Evolutionary conservation across 2,329 filamentous ascomycete genomes (phyloP).

Genomic region (Epichloe elymi): DNA sequence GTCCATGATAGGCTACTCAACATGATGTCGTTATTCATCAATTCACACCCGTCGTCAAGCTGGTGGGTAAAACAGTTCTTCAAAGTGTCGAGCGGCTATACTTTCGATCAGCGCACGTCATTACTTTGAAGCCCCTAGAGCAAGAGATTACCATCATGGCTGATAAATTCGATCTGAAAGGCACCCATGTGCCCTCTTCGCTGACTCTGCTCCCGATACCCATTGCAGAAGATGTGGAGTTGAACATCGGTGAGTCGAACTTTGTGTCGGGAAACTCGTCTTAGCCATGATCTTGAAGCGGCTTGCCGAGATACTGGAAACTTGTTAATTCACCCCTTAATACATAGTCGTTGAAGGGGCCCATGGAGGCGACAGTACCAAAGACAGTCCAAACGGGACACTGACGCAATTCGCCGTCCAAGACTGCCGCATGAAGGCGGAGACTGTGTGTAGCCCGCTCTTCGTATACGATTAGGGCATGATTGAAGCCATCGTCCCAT

Average conservation of each 20-base stretch:
- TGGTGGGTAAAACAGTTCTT: slow-evolving; percentile 23
- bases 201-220: slow-evolving; percentile 39
- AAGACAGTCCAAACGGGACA: slow-evolving; percentile 55
- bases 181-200: slow-evolving; percentile 32
- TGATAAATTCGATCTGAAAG: slow-evolving; percentile 39
- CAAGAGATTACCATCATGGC: slow-evolving; percentile 22
- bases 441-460: slow-evolving; percentile 34
- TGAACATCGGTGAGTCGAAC: slow-evolving; percentile 41
- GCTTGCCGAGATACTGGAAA: slow-evolving; percentile 38
- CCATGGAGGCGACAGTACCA: slow-evolving; percentile 23
- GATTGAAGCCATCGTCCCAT: slow-evolving; percentile 38
- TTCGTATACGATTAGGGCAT: slow-evolving; percentile 40
- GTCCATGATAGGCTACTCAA: not conserved
- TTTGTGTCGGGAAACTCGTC: slow-evolving; percentile 27
- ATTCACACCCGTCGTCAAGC: not conserved
- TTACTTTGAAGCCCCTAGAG: not conserved
- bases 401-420: slow-evolving; percentile 37
- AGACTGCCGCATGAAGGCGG: slow-evolving; percentile 43
- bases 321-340: not conserved
- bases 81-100: slow-evolving; percentile 25
- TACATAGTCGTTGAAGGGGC: too few relatives aligned
- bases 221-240: slow-evolving; percentile 45
- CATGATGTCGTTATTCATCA: not conserved
- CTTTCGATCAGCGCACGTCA: not conserved
- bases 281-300: slow-evolving; percentile 35